A percentile compares a stretch with the other conserved stretches of the same genome.
phyloP scores from a whole-genome alignment of 495 filamentous ascomycete genomes.

The Rhypophila decipiens region DNA sequence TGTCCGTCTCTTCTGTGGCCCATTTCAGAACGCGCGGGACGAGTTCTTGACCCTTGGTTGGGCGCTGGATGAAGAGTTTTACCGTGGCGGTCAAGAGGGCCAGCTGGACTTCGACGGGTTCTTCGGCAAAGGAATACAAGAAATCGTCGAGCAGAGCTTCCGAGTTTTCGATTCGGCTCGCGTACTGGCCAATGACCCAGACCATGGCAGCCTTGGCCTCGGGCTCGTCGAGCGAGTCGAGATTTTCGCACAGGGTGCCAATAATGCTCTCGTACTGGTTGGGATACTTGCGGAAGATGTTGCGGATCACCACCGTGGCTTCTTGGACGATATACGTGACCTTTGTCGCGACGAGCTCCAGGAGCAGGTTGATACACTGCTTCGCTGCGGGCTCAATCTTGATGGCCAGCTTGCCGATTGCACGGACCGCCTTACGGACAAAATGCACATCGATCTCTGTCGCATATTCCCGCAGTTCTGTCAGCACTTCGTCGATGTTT shows the following conservation, averaged over 20 bases:
- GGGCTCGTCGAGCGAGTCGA: constrained; percentile 96
- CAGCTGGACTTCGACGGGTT: constrained; percentile 90
- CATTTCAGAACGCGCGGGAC: constrained; percentile 96
- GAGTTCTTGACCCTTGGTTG: constrained; percentile 87
- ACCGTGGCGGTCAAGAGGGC: constrained; percentile 93
- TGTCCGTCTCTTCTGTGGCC: constrained; percentile 98
- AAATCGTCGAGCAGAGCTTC: constrained; percentile 94
- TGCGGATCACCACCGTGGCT: constrained; percentile 97
- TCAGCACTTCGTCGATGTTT: constrained; percentile 93
- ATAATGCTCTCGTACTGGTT: constrained; percentile 99
- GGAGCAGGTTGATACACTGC: constrained; percentile 83
- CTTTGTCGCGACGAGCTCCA: constrained; percentile 95
- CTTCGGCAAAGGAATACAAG: constrained; percentile 84
- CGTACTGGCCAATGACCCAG: constrained; percentile 99
- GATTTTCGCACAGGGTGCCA: constrained; percentile 85
- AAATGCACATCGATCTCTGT: constrained; percentile 99
- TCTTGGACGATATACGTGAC: constrained; percentile 99
- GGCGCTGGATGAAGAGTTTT: constrained; percentile 95
- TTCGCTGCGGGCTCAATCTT: constrained; percentile 94
- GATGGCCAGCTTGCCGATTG: constrained; percentile 96
- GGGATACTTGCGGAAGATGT: constrained; percentile 98
- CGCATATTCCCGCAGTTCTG: constrained; percentile 93
- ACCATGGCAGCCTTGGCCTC: constrained; percentile 99
- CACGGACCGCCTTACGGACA: constrained; percentile 93
- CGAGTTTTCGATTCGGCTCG: constrained; percentile 91